phyloP scores from a whole-genome alignment of 441 rosid genomes.

The Populus hybrid region DNA sequence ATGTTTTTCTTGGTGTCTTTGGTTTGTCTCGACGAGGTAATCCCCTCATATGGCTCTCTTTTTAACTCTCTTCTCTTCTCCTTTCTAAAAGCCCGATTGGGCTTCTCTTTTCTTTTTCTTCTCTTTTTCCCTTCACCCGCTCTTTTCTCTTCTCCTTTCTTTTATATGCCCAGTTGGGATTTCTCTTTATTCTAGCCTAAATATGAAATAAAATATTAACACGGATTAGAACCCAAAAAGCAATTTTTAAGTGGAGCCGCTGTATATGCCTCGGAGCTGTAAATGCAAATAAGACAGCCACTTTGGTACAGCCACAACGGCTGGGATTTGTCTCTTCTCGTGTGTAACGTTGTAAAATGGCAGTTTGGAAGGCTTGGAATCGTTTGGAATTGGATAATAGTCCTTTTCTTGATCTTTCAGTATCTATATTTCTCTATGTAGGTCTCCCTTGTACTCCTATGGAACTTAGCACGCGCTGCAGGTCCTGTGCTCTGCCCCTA shows the following conservation, averaged over 20 bases:
- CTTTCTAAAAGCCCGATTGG: too few relatives aligned
- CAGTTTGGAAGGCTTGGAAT: constrained; percentile 13
- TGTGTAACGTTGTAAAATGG: constrained; percentile 23
- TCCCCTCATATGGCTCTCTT: too few relatives aligned
- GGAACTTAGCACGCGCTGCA: constrained; percentile 34
- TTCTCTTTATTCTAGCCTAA: too few relatives aligned
- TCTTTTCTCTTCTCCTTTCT: too few relatives aligned
- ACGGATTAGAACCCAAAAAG: background rate
- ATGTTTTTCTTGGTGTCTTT: too few relatives aligned
- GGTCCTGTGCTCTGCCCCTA: constrained; percentile 5
- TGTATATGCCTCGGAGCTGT: background rate
- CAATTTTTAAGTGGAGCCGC: constrained; percentile 6
- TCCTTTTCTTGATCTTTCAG: background rate
- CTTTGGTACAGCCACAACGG: constrained; percentile 7
- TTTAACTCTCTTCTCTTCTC: too few relatives aligned
- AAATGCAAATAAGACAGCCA: constrained; percentile 7
- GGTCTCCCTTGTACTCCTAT: background rate
- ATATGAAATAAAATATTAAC: background rate
- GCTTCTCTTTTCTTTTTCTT: too few relatives aligned
- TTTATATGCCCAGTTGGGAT: too few relatives aligned
- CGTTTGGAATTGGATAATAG: background rate
- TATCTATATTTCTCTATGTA: background rate
- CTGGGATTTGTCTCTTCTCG: constrained; percentile 28
- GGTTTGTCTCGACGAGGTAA: too few relatives aligned
- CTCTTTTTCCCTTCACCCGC: too few relatives aligned